A percentile compares a stretch with the other conserved stretches of the same genome.
phyloP scores from a whole-genome alignment of 192 early-diverging fungal species.

The Rhizophagus sp. region DNA sequence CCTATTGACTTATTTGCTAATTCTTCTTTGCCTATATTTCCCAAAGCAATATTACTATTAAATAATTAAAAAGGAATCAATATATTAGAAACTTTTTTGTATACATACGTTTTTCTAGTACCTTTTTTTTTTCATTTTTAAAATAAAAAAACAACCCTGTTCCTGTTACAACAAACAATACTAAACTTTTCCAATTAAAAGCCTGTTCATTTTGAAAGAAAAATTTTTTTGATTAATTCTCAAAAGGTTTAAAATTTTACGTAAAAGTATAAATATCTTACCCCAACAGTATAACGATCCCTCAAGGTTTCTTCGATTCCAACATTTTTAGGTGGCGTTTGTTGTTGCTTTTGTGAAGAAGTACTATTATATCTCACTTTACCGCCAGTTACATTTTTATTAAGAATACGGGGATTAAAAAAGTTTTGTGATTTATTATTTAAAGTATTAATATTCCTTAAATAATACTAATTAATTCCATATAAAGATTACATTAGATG shows the following conservation, averaged over 20 bases:
- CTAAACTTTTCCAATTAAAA: slow-evolving; percentile 51
- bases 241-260: neutral
- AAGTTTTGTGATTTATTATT: neutral
- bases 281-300: neutral
- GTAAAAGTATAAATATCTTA: neutral
- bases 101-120: slow-evolving; percentile 47
- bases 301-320: neutral
- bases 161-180: slow-evolving; percentile 59
- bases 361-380: neutral
- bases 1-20: slow-evolving; percentile 49
- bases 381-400: neutral
- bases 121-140: slow-evolving; percentile 59
- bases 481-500: neutral
- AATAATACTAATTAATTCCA: neutral
- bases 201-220: slow-evolving; percentile 31
- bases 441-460: neutral
- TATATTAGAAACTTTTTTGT: neutral
- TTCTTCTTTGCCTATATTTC: slow-evolving; percentile 26
- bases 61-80: neutral
- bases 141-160: slow-evolving; percentile 65
- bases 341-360: neutral
- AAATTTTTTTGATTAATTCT: neutral
- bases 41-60: neutral
- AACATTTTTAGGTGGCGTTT: neutral
- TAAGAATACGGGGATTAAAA: neutral